Evolutionary conservation across 2,329 filamentous ascomycete species (phyloP), one percentile per base, ranked within the genome.

Genomic region (Podosphaera xanthii): DNA sequence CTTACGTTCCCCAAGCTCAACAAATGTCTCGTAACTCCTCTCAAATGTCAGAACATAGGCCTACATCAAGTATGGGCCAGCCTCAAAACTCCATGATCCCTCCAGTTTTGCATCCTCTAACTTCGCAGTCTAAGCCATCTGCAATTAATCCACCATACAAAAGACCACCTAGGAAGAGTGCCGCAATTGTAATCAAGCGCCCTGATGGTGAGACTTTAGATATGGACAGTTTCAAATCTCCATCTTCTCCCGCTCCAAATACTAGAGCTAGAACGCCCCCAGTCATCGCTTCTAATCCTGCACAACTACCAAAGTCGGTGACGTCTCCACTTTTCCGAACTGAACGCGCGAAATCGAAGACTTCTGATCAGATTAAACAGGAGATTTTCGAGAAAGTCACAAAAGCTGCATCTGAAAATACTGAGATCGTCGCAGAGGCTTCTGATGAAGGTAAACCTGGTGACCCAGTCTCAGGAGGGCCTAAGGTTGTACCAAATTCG

Each of bases 21-120:
- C 73, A 74, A 48, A 90, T 95, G 84, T 92, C 90, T 1, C 84
- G 90, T 65, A 89, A 81, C 61, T 80, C 85, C 1, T 94, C 88
- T 1, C 86, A 92, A 70, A 78, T 85, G 59, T 86, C 86, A n/a
- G 78, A 82, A 66, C 66, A 67, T 31, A 74, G 80, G 55, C 76
- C 72, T 42, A 80, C 79, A 62, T 69, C 69, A 0, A 70, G 68
- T 62, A 67, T 70, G 65, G 69, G 68, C 2, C 68, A 70, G 46
- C 64, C 68, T 33, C 66, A 67, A 57, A 67, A 67, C 52, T 67
- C 68, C 57, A 68, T 67, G 0, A 69, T 69, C 60, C 59, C 65
- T 22, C 63, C 68, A 2, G 58, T 65, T 22, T 63, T 64, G 35
- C 76, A 77, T 4, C 74, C 80, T 62, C 77, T 83, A 61, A 79